Evolutionary conservation across 176 grass and related monocot genomes (phyloP), one percentile per base, ranked within the genome.

Genomic region (Sorghum bicolor): DNA sequence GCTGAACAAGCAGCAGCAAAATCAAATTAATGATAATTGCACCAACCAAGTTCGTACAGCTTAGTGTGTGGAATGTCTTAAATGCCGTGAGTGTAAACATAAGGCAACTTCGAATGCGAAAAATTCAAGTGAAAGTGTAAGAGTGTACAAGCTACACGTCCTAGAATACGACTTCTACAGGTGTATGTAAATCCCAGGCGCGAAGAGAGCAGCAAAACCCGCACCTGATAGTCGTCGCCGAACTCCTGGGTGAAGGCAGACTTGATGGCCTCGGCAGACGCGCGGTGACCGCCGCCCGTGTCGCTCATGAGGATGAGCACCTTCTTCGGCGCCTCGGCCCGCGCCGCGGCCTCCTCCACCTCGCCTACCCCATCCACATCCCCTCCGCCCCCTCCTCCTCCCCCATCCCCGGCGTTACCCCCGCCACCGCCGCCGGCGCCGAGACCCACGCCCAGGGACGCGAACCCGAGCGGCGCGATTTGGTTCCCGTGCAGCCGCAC

Each of bases 261-360:
- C 74, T 94, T 99, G 69, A 99, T 96, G 39, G 96, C 96, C 83
- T 99, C 96, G 0, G 96, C 96, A 8, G 96, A 99, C 0, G 96
- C 96, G 34, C 96, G 88, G 64, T 99, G 96, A 0, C 96, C 96
- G 17, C 96, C 96, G 48, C 96, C 96, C 2, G 96, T 99, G 74
- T 99, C 96, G 63, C 96, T 99, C 96, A 99, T 99, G 74, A 99
- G 83, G 48, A 99, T 99, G 20, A 99, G 38, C 74, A 99, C 93
- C 29, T 95, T 95, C 86, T 99, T 99, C 5, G 93, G 87, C 61
- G 89, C 87, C 72, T 89, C 84, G 25, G 83, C 72, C 40, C 53
- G 87, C 40, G 31, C 74, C 41, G 65, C 83, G 5, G 82, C 87
- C 19, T 92, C 93, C 86, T 91, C 83, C 47, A 75, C 29, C 43